Evolutionary conservation across 164 flowering plant species (phyloP).

Genomic region (Liriodendron chinense): DNA sequence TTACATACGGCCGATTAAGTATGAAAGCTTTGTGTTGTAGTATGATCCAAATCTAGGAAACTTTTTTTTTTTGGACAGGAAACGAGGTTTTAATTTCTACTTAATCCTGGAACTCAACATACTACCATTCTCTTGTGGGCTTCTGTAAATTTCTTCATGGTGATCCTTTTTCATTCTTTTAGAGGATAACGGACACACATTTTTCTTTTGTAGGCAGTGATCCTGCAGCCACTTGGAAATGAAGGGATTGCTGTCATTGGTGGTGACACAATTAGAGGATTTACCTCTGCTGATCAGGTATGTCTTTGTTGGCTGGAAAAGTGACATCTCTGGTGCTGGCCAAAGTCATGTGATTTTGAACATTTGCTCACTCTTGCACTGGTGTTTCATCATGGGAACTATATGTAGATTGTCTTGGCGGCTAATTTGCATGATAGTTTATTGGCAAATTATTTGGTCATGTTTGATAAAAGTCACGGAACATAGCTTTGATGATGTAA

Average conservation of each 20-base stretch:
- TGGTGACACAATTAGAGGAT: constrained; percentile 88
- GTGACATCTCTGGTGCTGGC: neutral
- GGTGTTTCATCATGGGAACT: neutral
- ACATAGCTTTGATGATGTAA: neutral
- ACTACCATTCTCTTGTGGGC: neutral
- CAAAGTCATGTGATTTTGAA: too few relatives aligned
- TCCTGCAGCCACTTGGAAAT: constrained; percentile 90
- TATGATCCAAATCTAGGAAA: neutral
- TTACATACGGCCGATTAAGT: too few relatives aligned
- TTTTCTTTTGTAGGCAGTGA: constrained; percentile 61
- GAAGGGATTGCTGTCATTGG: constrained; percentile 77
- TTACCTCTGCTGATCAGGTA: constrained; percentile 89
- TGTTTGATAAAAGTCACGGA: neutral
- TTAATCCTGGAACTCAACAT: neutral
- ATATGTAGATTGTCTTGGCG: neutral
- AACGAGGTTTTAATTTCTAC: neutral
- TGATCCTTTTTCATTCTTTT: too few relatives aligned
- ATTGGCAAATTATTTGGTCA: neutral
- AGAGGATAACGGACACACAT: neutral
- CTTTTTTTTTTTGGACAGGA: neutral
- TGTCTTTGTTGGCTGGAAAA: neutral
- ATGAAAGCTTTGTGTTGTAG: neutral
- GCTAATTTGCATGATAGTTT: neutral
- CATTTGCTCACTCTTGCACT: too few relatives aligned
- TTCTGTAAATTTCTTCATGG: neutral